Evolutionary conservation across 495 filamentous ascomycete species (phyloP), one percentile per base, ranked within the genome.

Genomic region (Hyaloscypha bicolor): DNA sequence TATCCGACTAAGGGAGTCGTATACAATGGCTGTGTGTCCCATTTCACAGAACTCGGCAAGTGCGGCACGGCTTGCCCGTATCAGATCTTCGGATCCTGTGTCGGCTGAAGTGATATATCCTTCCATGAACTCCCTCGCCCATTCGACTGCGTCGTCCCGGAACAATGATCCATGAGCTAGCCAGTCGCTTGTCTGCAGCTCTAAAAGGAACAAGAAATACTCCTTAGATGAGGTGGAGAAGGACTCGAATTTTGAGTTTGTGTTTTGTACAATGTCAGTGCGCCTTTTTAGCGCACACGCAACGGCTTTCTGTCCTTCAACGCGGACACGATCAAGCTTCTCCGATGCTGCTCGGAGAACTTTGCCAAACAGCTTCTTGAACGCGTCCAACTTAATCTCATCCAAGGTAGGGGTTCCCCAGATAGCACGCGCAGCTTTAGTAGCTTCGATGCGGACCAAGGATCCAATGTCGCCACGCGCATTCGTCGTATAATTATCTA

Each of bases 401-500:
- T 22, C 30, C 16, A 33, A 14, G 19, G 52, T 11, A n/a, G 29
- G 45, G 3, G 2, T 8, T 2, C 39, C 51, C 55, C 61, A 66
- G 25, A 69, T 35, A 16, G 30, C 55, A 3, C 31, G 61, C 9
- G 55, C 65, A 2, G 88, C 88, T 69, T 85, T 83, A 25, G 97
- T 83, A 33, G 91, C 94, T 72, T 93, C 90, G 16, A 93, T 72
- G 14, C 95, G 83, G 14, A 94, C 90, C 33, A 90, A 84, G 2
- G 93, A 96, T 4, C 95, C 95, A 62, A 97, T 82, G 72, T 99
- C 95, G 14, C 95, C 96, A 9, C 93, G 83, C 51, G 91, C 84
- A 71, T 91, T 93, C 11, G 91, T 91, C 0, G 91, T 93, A 70
- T 98, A 97, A 73, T 99, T 94, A 63, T 95, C 90, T 53, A 98